These are phyloP conservation scores for Hypomontagnella submonticulosa DNA, from an alignment of 495 filamentous ascomycete species.

Conservation along the genomic window DNA sequence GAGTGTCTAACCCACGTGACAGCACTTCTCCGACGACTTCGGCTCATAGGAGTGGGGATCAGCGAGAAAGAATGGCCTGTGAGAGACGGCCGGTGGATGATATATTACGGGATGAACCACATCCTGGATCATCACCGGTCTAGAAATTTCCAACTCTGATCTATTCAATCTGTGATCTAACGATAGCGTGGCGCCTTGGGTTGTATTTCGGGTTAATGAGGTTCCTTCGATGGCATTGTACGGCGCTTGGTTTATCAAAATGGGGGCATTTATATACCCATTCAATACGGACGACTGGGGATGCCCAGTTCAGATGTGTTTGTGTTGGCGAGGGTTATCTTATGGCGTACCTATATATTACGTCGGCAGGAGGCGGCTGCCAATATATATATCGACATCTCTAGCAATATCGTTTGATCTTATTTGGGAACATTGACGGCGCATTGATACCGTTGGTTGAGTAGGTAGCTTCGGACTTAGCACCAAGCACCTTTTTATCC, in stretches of 20 bases:
- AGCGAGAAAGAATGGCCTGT: slow-evolving; percentile 23
- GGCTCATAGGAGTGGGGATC: slow-evolving; percentile 21
- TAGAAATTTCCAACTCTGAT: slow-evolving; percentile 6
- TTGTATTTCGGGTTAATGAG: slow-evolving; percentile 17
- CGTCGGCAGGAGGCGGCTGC: slow-evolving; percentile 5
- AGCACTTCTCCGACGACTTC: slow-evolving; percentile 17
- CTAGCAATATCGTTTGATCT: slow-evolving; percentile 6
- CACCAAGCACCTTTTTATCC: slow-evolving; percentile 1
- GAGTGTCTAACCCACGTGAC: slow-evolving; percentile 23
- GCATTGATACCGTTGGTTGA: slow-evolving; percentile 19
- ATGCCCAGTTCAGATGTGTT: slow-evolving; percentile 4
- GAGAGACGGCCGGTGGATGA: slow-evolving; percentile 45
- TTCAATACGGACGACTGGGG: slow-evolving; percentile 5
- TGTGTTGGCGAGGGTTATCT: slow-evolving; percentile 12
- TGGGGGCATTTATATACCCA: slow-evolving; percentile 1
- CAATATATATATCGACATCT: slow-evolving; percentile 25
- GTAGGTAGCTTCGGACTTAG: not conserved
- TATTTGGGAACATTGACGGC: slow-evolving; percentile 22
- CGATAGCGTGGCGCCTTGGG: slow-evolving; percentile 45
- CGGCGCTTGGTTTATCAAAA: slow-evolving; percentile 40
- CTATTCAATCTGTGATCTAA: slow-evolving; percentile 31
- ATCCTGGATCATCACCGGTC: slow-evolving; percentile 29
- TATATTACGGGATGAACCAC: slow-evolving; percentile 24
- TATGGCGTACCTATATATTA: not conserved
- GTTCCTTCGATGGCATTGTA: slow-evolving; percentile 38